Evolutionary conservation across 192 early-diverging fungal genomes (phyloP).

Genomic region (Coemansia sp.): DNA sequence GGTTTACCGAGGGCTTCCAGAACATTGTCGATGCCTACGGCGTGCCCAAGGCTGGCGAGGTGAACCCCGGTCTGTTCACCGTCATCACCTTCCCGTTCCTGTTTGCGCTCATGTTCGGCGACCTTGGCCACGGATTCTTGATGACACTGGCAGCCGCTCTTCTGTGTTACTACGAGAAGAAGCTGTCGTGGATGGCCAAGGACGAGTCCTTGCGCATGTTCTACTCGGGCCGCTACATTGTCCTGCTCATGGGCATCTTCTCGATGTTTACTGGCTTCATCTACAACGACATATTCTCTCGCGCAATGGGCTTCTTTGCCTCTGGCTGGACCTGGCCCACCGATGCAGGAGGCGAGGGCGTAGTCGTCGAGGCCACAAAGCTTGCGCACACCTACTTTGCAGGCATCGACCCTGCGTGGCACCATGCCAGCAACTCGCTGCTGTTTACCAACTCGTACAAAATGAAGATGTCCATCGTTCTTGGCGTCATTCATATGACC

Average conservation of each 20-base stretch:
- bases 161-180: slow-evolving; percentile 78
- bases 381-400: slow-evolving; percentile 65
- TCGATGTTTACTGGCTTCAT: slow-evolving; percentile 96
- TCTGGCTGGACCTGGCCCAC: slow-evolving; percentile 75
- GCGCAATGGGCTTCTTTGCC: slow-evolving; percentile 65
- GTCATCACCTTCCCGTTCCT: slow-evolving; percentile 98
- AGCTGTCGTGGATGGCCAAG: slow-evolving; percentile 66
- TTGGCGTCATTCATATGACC: slow-evolving; percentile 97
- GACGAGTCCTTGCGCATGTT: slow-evolving; percentile 82
- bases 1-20: slow-evolving; percentile 96
- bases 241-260: slow-evolving; percentile 96
- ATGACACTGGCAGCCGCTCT: slow-evolving; percentile 73
- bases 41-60: slow-evolving; percentile 91
- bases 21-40: slow-evolving; percentile 97
- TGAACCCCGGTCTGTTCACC: slow-evolving; percentile 98
- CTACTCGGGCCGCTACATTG: slow-evolving; percentile 95
- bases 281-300: slow-evolving; percentile 98
- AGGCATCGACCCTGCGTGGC: slow-evolving; percentile 94
- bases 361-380: slow-evolving; percentile 60
- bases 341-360: slow-evolving; percentile 54
- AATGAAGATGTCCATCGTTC: slow-evolving; percentile 98
- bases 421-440: slow-evolving; percentile 88
- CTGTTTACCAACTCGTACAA: slow-evolving; percentile 99
- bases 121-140: slow-evolving; percentile 93
- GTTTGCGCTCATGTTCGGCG: slow-evolving; percentile 99